Evolutionary conservation across 805 yeast species (phyloP).

Genomic region (Pichia nanzhaoensis): DNA sequence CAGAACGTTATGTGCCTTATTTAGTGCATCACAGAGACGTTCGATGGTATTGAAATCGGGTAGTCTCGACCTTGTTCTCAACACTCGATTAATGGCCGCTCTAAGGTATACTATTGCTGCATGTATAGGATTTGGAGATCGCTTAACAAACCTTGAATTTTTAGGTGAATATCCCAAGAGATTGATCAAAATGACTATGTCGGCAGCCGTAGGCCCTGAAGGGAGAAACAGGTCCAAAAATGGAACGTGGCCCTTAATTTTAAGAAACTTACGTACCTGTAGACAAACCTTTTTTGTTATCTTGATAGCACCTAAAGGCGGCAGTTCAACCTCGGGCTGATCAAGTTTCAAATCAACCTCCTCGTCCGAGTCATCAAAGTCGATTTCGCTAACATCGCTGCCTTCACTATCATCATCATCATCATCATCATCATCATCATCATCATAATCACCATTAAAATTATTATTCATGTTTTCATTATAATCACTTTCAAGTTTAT

Average conservation of each 20-base stretch:
- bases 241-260: conserved; percentile 48
- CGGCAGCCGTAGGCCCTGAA: conserved; percentile 49
- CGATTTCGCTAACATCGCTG: conserved; percentile 13
- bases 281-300: conserved; percentile 38
- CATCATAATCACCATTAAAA: not conserved
- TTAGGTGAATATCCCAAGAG: conserved; percentile 50
- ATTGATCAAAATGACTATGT: conserved; percentile 49
- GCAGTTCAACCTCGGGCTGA: conserved; percentile 8
- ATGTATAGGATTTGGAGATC: conserved; percentile 16
- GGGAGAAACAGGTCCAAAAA: conserved; percentile 55
- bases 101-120: conserved; percentile 45
- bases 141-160: conserved; percentile 10
- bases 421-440: not conserved
- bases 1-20: conserved; percentile 52
- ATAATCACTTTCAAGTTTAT: not conserved
- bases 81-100: conserved; percentile 58
- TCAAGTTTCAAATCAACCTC: conserved; percentile 9
- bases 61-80: conserved; percentile 48
- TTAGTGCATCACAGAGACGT: conserved; percentile 47
- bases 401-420: conserved; percentile 10
- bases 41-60: conserved; percentile 50
- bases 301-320: conserved; percentile 19
- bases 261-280: conserved; percentile 47
- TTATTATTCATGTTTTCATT: not conserved
- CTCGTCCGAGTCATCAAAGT: conserved; percentile 7